These are phyloP conservation scores for Xanthoceras sorbifolium DNA, from an alignment of 345 rosid species.

Conservation along the genomic window DNA sequence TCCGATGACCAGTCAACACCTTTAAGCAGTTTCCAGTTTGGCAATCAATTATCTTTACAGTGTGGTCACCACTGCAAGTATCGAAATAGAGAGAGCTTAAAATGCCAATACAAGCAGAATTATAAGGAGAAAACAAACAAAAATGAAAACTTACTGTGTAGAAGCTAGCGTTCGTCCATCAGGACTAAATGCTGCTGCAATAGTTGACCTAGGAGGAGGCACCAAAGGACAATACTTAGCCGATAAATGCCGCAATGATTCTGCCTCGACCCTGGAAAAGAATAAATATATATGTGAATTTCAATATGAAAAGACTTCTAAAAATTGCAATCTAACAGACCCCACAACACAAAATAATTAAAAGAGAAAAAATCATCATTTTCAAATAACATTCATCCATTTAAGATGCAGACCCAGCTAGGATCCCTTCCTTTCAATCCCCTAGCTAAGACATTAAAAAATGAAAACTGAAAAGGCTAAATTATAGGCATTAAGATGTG, in stretches of 20 bases:
- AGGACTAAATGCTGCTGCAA: slow-evolving; percentile 96
- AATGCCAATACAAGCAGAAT: slow-evolving; percentile 7
- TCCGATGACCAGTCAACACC: slow-evolving; percentile 88
- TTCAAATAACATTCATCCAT: slow-evolving; percentile 5
- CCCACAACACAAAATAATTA: neutral
- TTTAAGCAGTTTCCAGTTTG: slow-evolving; percentile 89
- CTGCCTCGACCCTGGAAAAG: slow-evolving; percentile 78
- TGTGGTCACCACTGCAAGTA: slow-evolving; percentile 85
- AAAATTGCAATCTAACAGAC: neutral
- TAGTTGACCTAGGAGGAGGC: slow-evolving; percentile 98
- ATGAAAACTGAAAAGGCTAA: too few species aligned
- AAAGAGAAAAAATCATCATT: neutral
- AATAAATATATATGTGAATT: neutral
- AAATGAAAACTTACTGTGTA: slow-evolving; percentile 62
- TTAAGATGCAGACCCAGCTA: neutral
- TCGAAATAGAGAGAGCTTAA: slow-evolving; percentile 16
- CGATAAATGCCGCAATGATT: slow-evolving; percentile 72
- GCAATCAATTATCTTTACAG: slow-evolving; percentile 91
- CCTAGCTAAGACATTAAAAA: neutral
- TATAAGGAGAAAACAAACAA: neutral
- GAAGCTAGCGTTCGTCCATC: slow-evolving; percentile 91
- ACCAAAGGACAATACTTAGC: slow-evolving; percentile 81
- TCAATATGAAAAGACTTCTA: too few species aligned
- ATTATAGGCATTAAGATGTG: too few species aligned
- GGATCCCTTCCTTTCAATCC: too few species aligned